Evolutionary conservation across 768 basidiomycete genomes (phyloP), one percentile per base, ranked within the genome.

Genomic region (Boletus pseudopeckii): DNA sequence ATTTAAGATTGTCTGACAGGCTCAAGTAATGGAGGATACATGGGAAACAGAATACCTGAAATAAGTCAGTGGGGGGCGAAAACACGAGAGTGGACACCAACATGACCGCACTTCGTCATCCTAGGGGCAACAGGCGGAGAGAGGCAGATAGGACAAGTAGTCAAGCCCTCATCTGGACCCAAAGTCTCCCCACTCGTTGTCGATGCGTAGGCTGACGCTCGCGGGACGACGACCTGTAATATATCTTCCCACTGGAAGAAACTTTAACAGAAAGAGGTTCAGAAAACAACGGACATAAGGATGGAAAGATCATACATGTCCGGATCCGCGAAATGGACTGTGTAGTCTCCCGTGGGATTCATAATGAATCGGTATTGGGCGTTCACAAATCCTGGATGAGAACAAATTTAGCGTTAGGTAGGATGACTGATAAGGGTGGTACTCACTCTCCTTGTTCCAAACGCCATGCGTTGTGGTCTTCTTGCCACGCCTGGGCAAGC

Each of bases 41-140:
- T 17, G 93, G 89, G 69, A 87, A 95, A 71, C 96, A 98, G 72
- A 86, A 98, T 40, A 97, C 85, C 93, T 96, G 60, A 15, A 41
- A 30, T 44, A 28, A 32, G 64, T 71, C 51, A 70, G 62, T 39
- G 45, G 22, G 15, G 18, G 48, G 45, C 18, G 15, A 44, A 20
- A 39, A 50, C 11, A 38, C 33, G 32, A 15, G 9, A 18, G 51
- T 46, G 47, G 52, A 46, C 41, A 86, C 91, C 74, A 62, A 96
- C 94, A 81, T 99, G 97, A 45, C 95, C 96, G 62, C 95, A 98
- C 75, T 92, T 96, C 22, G 95, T 98, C 86, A 94, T 93, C 46
- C 95, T 79, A 15, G 93, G 90, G 28, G 91, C 91, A 39, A 85
- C 82, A 5, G 94, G 96, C 39, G 90, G 83, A 39, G 92, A 91